A percentile compares a stretch with the other conserved stretches of the same genome.
phyloP scores from a whole-genome alignment of 2,329 filamentous ascomycete genomes.

The Paecilomyces formosus region DNA sequence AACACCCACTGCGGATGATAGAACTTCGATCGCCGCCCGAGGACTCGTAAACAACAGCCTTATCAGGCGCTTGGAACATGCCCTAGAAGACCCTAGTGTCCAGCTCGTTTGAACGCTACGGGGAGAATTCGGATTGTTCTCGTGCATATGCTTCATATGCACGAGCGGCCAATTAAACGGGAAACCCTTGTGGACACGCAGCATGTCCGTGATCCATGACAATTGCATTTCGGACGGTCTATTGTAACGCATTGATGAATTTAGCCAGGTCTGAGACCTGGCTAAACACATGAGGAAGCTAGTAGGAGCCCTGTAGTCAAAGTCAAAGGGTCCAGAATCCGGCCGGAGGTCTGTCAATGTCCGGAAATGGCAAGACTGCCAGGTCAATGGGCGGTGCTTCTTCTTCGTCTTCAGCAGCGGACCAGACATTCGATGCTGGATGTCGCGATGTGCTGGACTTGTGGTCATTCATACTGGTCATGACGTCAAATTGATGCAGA shows the following conservation, averaged over 20 bases:
- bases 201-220: neutral
- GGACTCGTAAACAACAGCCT: neutral
- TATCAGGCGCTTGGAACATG: neutral
- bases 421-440: neutral
- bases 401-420: neutral
- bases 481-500: constrained; percentile 11
- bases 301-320: neutral
- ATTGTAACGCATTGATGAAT: neutral
- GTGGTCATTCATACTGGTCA: neutral
- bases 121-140: neutral
- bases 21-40: neutral
- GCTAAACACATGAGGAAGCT: neutral
- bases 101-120: neutral
- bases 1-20: neutral
- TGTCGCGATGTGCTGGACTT: neutral
- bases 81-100: neutral
- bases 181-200: neutral
- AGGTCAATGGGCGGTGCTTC: neutral
- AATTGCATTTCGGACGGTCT: neutral
- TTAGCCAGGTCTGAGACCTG: neutral
- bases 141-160: no score
- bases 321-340: neutral
- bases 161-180: neutral
- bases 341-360: neutral
- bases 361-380: neutral